Evolutionary conservation across 257 asterid genomes (phyloP), one percentile per base, ranked within the genome.

Genomic region (Nicotiana undulata): DNA sequence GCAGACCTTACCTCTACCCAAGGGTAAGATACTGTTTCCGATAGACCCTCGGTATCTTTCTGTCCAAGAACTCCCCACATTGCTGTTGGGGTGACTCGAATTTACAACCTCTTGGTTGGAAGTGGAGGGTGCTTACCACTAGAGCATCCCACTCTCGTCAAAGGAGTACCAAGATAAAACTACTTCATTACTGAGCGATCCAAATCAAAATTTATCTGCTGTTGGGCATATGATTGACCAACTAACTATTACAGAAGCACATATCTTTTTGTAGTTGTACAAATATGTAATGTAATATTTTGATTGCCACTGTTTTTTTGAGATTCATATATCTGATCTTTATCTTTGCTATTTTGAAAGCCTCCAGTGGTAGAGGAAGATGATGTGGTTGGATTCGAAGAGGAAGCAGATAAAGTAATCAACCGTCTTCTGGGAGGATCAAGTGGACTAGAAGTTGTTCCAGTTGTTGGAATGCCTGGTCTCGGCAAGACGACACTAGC

Each of bases 391-490:
- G 93, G 91, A 63, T 88, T 89, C 26, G 89, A 86, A 2, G 93
- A 86, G 26, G 93, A 88, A 83, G 89, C 87, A 0, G 72, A 37
- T 7, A 81, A 7, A 15, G 15, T 89, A 28, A 66, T 79, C 26
- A 80, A 78, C 17, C 85, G 81, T 63, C 88, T 89, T 51, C 75
- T 10, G 0, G 85, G 53, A 9, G 89, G 84, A 77, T 70, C 85
- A 0, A 2, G 6, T 4, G 52, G 72, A 0, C 82, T 88, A 24
- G 91, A 82, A 44, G 86, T 84, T 63, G 82, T 88, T 81, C 82
- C 91, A 46, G 82, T 90, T 68, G 82, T 90, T 46, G 93, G 93
- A 3, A 90, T 90, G 91, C 90, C 90, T 3, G 92, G 92, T 31
- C 87, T 89, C 0, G 90, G 92, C 44, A 89, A 89, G 82, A 89